Evolutionary conservation across 2,329 filamentous ascomycete genomes (phyloP), one percentile per base, ranked within the genome.

Genomic region (Blastomyces gilchristii): DNA sequence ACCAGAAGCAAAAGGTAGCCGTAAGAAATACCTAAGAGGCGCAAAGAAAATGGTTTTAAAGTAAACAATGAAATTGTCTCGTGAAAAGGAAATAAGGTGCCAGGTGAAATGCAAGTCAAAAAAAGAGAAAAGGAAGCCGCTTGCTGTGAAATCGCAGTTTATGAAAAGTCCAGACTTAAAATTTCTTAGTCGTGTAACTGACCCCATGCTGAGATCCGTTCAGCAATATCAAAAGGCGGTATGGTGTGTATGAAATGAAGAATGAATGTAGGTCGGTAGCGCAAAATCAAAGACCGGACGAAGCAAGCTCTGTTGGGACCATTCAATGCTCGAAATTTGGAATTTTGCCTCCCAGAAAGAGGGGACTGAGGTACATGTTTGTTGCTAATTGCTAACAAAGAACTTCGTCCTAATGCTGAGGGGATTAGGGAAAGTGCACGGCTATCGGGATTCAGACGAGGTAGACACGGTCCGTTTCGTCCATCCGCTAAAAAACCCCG

Each of bases 401-500:
- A 12, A 16, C 16, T 45, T 7, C 25, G 4, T 11, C 12, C 6
- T 16, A 18, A 52, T 52, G 9, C 11, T 22, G 58, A 18, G 18
- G 37, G 25, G 18, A 34, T 39, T 25, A 7, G 6, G 16, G 22
- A 50, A 50, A 9, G 39, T 3, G 3, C 3, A 11, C 7, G 34
- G 3, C 12, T 58, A 58, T 25, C 54, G 54, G 11, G 37, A 41
- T 43, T 41, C 37, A 25, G 54, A 43, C 2, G 54, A 25, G 12
- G 66, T 64, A 22, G 68, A 66, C 12, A 66, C 57, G 45, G 69
- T 69, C 61, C 73, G 70, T 61, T 73, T 69, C 1, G 71, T 71
- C 75, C 75, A 77, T 57, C 74, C 74, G 63, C 73, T 75, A 50
- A 76, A 77, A 63, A 76, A 74, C 2, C 74, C 74, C 4, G 73